These are phyloP conservation scores for Ogataea pignaliae DNA, from an alignment of 805 yeast genomes.

Conservation along the genomic window DNA sequence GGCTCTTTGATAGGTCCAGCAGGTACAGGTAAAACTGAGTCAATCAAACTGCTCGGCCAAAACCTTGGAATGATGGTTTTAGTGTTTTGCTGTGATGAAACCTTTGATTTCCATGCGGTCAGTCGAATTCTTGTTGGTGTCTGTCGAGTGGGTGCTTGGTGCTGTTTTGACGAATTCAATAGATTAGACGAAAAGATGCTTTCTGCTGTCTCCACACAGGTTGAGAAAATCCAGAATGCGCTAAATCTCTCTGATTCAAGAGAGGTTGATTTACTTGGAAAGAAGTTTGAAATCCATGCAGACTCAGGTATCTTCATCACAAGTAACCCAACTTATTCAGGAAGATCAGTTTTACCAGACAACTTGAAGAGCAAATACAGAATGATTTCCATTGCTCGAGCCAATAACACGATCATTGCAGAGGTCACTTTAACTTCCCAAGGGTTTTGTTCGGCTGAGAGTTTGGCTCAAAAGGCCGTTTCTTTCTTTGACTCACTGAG, in stretches of 20 bases:
- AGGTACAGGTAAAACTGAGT: slow-evolving; percentile 95
- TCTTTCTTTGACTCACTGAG: slow-evolving; percentile 48
- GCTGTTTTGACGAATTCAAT: slow-evolving; percentile 94
- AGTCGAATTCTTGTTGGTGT: slow-evolving; percentile 74
- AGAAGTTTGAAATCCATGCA: slow-evolving; percentile 33
- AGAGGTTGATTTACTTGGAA: slow-evolving; percentile 41
- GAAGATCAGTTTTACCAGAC: slow-evolving; percentile 80
- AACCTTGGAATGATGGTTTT: slow-evolving; percentile 75
- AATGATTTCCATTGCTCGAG: slow-evolving; percentile 65
- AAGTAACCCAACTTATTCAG: slow-evolving; percentile 85
- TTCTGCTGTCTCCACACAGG: slow-evolving; percentile 80
- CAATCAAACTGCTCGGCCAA: slow-evolving; percentile 78
- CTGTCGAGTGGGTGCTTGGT: slow-evolving; percentile 86
- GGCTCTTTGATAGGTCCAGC: slow-evolving; percentile 95
- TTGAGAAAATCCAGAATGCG: slow-evolving; percentile 65
- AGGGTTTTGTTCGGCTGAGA: slow-evolving; percentile 52
- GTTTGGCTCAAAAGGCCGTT: slow-evolving; percentile 46
- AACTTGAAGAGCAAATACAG: slow-evolving; percentile 77
- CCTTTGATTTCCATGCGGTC: slow-evolving; percentile 77
- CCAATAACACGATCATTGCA: slow-evolving; percentile 66
- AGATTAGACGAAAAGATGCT: slow-evolving; percentile 65
- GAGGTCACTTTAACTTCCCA: slow-evolving; percentile 69
- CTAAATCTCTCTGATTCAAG: slow-evolving; percentile 22
- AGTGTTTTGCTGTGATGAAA: slow-evolving; percentile 89
- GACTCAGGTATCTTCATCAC: slow-evolving; percentile 79